Conservation (phyloP, 352 stramenopile species). For the Phytophthora uliginosa region DNA sequence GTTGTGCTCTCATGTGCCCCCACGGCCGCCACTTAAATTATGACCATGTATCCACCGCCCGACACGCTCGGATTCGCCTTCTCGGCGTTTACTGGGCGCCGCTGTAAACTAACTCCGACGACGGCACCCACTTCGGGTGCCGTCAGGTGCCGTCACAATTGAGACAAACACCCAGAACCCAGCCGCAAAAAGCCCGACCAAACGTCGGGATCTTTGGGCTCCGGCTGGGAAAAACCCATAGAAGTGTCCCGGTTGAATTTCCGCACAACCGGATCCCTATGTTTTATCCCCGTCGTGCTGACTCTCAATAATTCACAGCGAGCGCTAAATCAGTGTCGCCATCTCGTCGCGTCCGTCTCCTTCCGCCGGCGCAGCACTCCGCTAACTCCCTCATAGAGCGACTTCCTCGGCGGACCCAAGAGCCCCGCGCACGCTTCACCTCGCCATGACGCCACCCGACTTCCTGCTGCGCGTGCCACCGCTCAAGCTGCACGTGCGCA, state of each 20-base stretch:
- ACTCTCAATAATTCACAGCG: conserved; percentile 23
- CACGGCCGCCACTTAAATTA: background rate
- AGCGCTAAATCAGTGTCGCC: conserved; percentile 19
- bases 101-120: conserved; percentile 1
- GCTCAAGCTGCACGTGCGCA: conserved; percentile 73
- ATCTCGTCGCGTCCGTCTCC: conserved; percentile 7
- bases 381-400: conserved; percentile 17
- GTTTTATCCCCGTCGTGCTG: conserved; percentile 23
- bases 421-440: background rate
- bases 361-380: background rate
- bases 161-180: conserved; percentile 3
- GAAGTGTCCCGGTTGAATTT: conserved; percentile 22
- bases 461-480: conserved; percentile 56
- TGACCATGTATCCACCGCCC: background rate
- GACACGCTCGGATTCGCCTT: conserved; percentile 2
- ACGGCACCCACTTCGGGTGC: too few species aligned
- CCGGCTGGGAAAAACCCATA: background rate
- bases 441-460: conserved; percentile 50
- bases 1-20: background rate
- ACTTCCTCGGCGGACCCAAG: conserved; percentile 13
- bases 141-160: background rate
- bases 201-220: background rate
- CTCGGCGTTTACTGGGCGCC: background rate
- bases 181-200: background rate
- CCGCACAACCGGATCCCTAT: conserved; percentile 1